A percentile compares a stretch with the other conserved stretches of the same genome.
Evolutionary conservation across 2,329 filamentous ascomycete genomes (phyloP).

Genomic region (Neobulgaria alba): DNA sequence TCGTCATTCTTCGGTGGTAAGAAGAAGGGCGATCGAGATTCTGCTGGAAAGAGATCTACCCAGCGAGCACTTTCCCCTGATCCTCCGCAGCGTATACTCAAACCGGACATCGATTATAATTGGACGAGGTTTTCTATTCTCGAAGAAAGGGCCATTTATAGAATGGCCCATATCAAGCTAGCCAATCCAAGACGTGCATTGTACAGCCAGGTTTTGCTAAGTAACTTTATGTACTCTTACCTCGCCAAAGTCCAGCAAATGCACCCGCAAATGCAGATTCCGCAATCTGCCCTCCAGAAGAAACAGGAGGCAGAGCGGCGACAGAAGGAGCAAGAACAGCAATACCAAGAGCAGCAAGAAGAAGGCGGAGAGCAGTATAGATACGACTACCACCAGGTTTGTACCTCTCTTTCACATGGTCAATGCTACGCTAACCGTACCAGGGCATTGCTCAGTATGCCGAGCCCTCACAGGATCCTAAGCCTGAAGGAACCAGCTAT

Average conservation of each 20-base stretch:
- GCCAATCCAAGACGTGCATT: conserved; percentile 91
- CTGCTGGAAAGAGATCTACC: conserved; percentile 63
- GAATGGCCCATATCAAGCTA: conserved; percentile 97
- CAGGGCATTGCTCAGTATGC: conserved; percentile 30
- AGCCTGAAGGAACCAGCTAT: conserved; percentile 33
- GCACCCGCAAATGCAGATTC: conserved; percentile 91
- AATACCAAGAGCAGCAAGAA: conserved; percentile 25
- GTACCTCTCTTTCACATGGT: no score
- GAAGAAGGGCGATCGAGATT: conserved; percentile 75
- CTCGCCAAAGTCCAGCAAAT: conserved; percentile 97
- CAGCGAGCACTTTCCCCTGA: conserved; percentile 75
- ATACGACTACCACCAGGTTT: conserved; percentile 31
- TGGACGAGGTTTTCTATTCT: conserved; percentile 94
- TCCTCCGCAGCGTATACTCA: conserved; percentile 61
- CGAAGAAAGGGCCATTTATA: conserved; percentile 93
- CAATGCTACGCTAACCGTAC: conserved; percentile 10
- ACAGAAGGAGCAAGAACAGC: conserved; percentile 33
- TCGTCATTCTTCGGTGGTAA: conserved; percentile 88
- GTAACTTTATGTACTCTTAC: conserved; percentile 99
- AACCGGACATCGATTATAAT: conserved; percentile 86
- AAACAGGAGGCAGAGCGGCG: conserved; percentile 49
- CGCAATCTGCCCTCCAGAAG: conserved; percentile 68
- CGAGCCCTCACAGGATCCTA: conserved; percentile 24
- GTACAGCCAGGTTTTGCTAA: conserved; percentile 89
- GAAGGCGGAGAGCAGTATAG: conserved; percentile 29